Evolutionary conservation across 1,284 basidiomycete genomes (phyloP).

Genomic region (Ganoderma lingzhi): DNA sequence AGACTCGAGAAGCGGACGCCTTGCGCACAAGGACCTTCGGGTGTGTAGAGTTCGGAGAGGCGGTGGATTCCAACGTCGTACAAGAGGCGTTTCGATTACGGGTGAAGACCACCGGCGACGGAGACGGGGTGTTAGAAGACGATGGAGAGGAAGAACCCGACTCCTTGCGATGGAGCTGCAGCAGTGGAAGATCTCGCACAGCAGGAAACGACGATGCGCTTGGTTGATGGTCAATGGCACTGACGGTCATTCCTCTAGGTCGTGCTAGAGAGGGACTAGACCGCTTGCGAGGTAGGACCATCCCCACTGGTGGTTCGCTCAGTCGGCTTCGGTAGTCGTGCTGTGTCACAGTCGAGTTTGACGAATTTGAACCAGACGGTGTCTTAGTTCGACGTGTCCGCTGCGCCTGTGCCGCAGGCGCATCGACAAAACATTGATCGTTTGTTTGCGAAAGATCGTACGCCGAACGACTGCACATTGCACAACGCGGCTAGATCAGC

Average conservation of each 20-base stretch:
- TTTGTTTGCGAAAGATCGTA: conserved; percentile 27
- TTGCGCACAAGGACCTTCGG: conserved; percentile 41
- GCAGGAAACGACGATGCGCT: conserved; percentile 9
- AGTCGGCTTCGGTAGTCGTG: conserved; percentile 28
- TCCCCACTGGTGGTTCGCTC: conserved; percentile 27
- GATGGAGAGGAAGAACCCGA: conserved; percentile 35
- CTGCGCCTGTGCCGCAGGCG: conserved; percentile 16
- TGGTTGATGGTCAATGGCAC: conserved; percentile 20
- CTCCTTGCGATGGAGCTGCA: conserved; percentile 34
- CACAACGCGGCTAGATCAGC: not conserved
- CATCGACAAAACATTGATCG: conserved; percentile 17
- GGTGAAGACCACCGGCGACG: conserved; percentile 38
- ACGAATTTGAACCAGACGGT: conserved; percentile 35
- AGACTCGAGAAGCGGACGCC: conserved; percentile 37
- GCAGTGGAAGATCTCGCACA: conserved; percentile 15
- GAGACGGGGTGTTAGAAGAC: conserved; percentile 30
- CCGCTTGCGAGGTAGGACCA: conserved; percentile 26
- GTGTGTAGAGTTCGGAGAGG: conserved; percentile 28
- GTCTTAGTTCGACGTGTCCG: conserved; percentile 29
- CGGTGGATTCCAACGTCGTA: conserved; percentile 28
- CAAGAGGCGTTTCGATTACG: conserved; percentile 38
- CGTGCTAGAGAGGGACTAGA: conserved; percentile 48
- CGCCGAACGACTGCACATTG: conserved; percentile 29
- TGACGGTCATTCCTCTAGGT: conserved; percentile 63
- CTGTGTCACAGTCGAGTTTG: conserved; percentile 34